Conservation (phyloP, 2,329 filamentous ascomycete genomes). For the Colletotrichum scovillei region DNA sequence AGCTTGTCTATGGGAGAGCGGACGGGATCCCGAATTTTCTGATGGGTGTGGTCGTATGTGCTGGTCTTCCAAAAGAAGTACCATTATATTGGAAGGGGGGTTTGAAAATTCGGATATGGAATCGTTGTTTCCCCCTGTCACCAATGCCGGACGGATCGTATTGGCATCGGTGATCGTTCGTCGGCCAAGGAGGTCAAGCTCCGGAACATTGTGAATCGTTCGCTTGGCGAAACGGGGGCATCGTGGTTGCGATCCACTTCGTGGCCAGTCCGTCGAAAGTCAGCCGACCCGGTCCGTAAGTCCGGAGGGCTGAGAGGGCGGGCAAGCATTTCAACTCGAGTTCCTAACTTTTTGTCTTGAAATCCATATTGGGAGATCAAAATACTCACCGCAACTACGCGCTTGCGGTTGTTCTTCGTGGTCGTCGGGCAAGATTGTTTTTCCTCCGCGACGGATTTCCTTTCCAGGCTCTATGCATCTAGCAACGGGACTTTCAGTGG, state of each 20-base stretch:
- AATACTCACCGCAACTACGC: not conserved
- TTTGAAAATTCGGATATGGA: not conserved
- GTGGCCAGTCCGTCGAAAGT: not conserved
- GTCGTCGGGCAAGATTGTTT: not conserved
- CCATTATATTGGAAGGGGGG: too few species aligned
- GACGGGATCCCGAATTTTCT: too few species aligned
- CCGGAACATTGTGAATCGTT: not conserved
- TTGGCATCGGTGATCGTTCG: not conserved
- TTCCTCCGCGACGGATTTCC: constrained; percentile 6
- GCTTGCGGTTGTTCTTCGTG: not conserved
- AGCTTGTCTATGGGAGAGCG: too few species aligned
- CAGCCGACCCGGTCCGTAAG: not conserved
- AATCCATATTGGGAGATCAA: too few species aligned
- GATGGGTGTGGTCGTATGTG: too few species aligned
- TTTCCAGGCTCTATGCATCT: not conserved
- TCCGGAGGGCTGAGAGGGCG: not conserved
- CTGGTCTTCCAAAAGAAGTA: too few species aligned
- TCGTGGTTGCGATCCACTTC: not conserved
- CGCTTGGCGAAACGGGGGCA: not conserved
- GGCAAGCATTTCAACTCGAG: not conserved
- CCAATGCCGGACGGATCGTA: not conserved
- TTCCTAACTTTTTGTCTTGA: too few species aligned
- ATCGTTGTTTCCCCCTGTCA: not conserved
- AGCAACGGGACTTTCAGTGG: not conserved
- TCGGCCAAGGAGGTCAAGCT: constrained; percentile 1